Percentiles rank a stretch among this genome's conserved stretches.
These are phyloP conservation scores for Mycena vitilis DNA, from an alignment of 768 basidiomycete genomes.

Conservation along the genomic window DNA sequence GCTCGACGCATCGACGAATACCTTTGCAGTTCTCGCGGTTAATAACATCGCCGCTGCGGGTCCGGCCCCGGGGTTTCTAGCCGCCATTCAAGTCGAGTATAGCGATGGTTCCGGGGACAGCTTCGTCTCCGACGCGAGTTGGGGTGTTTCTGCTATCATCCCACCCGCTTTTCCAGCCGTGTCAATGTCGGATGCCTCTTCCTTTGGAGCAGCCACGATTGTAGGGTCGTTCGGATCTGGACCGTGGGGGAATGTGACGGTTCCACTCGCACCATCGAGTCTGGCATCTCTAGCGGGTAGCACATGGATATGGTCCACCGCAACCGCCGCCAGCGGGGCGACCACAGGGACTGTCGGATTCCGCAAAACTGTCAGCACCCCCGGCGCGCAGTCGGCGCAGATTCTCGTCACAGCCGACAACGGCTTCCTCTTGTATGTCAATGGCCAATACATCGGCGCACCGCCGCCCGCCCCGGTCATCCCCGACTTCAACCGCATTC, in stretches of 20 bases:
- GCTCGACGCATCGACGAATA: not conserved
- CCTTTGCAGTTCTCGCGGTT: slow-evolving; percentile 17
- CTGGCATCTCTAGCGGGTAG: not conserved
- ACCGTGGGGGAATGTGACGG: slow-evolving; percentile 12
- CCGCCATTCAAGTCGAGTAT: slow-evolving; percentile 17
- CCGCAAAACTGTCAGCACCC: slow-evolving; percentile 22
- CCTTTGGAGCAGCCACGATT: not conserved
- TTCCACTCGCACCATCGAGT: not conserved
- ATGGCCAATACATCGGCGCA: slow-evolving; percentile 13
- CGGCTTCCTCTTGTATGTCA: slow-evolving; percentile 20
- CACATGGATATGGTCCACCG: slow-evolving; percentile 24
- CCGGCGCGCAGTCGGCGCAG: slow-evolving; percentile 6
- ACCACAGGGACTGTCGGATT: slow-evolving; percentile 19
- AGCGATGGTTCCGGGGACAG: not conserved
- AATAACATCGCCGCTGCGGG: slow-evolving; percentile 4
- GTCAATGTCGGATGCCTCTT: not conserved
- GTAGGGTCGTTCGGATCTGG: slow-evolving; percentile 6
- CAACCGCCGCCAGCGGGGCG: slow-evolving; percentile 1
- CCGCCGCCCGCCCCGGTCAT: not conserved
- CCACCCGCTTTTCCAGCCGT: not conserved
- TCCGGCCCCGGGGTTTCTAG: slow-evolving; percentile 12
- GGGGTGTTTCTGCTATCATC: not conserved
- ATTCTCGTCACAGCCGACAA: slow-evolving; percentile 25
- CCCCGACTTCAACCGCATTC: not conserved
- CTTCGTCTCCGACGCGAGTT: not conserved